phyloP scores from a whole-genome alignment of 345 rosid species.

The Gossypium raimondii region DNA sequence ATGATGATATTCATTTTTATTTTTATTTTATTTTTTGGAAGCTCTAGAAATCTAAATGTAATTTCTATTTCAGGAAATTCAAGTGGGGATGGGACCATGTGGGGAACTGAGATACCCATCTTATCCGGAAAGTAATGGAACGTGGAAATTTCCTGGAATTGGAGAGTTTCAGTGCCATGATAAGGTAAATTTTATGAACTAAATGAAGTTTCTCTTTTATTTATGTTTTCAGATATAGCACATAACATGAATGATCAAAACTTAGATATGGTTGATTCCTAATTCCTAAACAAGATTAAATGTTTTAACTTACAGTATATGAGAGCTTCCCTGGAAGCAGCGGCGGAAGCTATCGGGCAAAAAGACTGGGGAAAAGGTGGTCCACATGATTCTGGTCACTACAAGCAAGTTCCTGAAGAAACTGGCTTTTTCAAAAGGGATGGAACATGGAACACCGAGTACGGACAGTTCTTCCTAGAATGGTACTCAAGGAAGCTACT shows the following conservation, averaged over 20 bases:
- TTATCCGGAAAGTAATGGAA: conserved; percentile 92
- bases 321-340: conserved; percentile 80
- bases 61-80: conserved; percentile 68
- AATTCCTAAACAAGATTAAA: conserved; percentile 18
- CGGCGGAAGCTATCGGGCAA: conserved; percentile 63
- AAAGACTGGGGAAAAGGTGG: conserved; percentile 74
- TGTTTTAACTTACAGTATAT: conserved; percentile 57
- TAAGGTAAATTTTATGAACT: conserved; percentile 45
- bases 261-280: neutral
- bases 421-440: conserved; percentile 75
- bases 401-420: conserved; percentile 81
- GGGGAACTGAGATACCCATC: conserved; percentile 93
- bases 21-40: neutral
- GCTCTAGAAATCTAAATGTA: conserved; percentile 3
- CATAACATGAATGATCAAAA: neutral
- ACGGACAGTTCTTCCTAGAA: conserved; percentile 80
- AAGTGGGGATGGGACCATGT: conserved; percentile 98
- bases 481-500: conserved; percentile 83
- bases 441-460: conserved; percentile 86
- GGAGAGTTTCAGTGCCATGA: conserved; percentile 99
- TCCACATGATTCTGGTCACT: conserved; percentile 86
- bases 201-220: neutral
- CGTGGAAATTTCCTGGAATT: conserved; percentile 91
- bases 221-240: neutral
- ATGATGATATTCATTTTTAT: neutral